Conservation (phyloP, 108 stramenopile genomes). For the Fistulifera pelliculosa region DNA sequence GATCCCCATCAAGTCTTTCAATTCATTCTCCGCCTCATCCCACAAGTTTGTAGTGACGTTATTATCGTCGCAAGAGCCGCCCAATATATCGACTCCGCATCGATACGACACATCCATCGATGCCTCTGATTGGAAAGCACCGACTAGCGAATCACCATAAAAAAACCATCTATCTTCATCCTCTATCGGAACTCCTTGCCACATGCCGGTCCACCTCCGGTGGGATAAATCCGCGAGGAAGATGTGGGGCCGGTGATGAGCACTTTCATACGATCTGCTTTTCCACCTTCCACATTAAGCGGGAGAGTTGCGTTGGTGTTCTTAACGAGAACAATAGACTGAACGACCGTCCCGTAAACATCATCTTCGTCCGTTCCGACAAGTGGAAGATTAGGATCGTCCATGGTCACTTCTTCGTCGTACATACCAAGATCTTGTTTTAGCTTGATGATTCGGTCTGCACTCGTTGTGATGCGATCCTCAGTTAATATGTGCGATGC, state of each 20-base stretch:
- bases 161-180: conserved; percentile 21
- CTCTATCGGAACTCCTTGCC: conserved; percentile 62
- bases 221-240: conserved; percentile 37
- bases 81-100: conserved; percentile 46
- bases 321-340: conserved; percentile 56
- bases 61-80: conserved; percentile 25
- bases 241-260: conserved; percentile 73
- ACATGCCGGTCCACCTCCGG: conserved; percentile 79
- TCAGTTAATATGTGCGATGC: conserved; percentile 13
- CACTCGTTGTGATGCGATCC: conserved; percentile 40
- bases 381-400: conserved; percentile 20
- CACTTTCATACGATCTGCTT: conserved; percentile 16
- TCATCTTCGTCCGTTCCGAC: conserved; percentile 29
- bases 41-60: neutral
- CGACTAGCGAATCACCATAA: conserved; percentile 34
- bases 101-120: conserved; percentile 24
- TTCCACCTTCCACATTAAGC: conserved; percentile 4
- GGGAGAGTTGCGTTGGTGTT: conserved; percentile 40
- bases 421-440: conserved; percentile 67
- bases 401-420: conserved; percentile 27
- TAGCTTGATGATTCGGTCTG: conserved; percentile 44
- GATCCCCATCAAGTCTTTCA: conserved; percentile 12
- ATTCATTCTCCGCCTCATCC: conserved; percentile 2
- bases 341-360: conserved; percentile 46
- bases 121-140: conserved; percentile 5